Conservation (phyloP, 305 asterid species). For the Fraxinus angustifolia region DNA sequence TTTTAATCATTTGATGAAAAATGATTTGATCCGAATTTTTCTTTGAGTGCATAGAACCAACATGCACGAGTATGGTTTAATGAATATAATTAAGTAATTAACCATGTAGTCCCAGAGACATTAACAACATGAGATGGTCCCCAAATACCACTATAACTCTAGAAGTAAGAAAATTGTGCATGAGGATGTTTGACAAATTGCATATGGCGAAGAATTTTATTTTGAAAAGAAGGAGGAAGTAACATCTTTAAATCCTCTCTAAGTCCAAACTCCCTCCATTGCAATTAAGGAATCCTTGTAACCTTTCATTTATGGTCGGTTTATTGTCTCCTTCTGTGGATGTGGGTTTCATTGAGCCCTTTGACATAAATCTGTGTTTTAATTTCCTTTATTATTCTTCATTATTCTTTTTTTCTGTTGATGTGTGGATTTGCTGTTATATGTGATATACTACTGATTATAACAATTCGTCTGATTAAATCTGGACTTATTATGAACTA, state of each 20-base stretch:
- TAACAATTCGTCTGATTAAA: background rate
- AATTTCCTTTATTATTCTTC: background rate
- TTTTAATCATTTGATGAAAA: background rate
- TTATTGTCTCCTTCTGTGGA: background rate
- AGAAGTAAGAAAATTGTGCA: background rate
- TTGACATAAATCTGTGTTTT: background rate
- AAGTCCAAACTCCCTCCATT: background rate
- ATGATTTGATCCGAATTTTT: background rate
- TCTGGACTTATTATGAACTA: background rate
- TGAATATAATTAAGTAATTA: background rate
- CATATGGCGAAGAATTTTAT: background rate
- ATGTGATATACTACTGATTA: background rate
- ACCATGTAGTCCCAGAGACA: background rate
- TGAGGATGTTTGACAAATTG: background rate
- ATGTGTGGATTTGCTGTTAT: background rate
- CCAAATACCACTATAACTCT: background rate
- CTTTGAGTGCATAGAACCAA: background rate
- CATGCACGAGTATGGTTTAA: background rate
- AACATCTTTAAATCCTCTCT: background rate
- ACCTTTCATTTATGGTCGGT: background rate
- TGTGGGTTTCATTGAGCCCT: background rate
- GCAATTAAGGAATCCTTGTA: background rate
- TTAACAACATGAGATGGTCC: background rate
- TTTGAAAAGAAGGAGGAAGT: background rate
- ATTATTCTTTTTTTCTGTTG: background rate